phyloP scores from a whole-genome alignment of 441 rosid genomes.

The Manihot esculenta region DNA sequence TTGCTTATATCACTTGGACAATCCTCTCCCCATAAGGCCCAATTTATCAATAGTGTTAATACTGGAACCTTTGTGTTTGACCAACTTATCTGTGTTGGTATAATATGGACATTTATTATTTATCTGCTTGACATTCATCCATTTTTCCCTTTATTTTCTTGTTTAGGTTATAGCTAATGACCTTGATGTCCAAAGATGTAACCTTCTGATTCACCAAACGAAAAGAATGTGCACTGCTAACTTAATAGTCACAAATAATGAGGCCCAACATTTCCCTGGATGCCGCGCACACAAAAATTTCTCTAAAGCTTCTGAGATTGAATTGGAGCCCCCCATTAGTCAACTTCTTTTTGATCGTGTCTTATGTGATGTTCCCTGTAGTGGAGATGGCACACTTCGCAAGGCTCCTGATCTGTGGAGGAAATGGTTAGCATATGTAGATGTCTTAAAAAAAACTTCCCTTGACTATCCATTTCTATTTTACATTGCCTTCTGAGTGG shows the following conservation, averaged over 20 bases:
- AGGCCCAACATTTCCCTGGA: slow-evolving; percentile 95
- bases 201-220: slow-evolving; percentile 97
- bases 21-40: too few species aligned
- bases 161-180: slow-evolving; percentile 88
- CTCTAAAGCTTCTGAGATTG: slow-evolving; percentile 45
- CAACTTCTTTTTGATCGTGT: slow-evolving; percentile 91
- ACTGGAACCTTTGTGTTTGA: slow-evolving; percentile 11
- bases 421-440: slow-evolving; percentile 56
- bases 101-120: slow-evolving; percentile 9
- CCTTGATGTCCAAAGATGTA: slow-evolving; percentile 91
- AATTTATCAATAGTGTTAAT: neutral
- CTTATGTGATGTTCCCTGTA: slow-evolving; percentile 94
- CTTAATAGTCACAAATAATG: slow-evolving; percentile 90
- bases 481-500: neutral
- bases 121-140: slow-evolving; percentile 15
- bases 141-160: slow-evolving; percentile 12
- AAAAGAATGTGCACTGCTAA: slow-evolving; percentile 97
- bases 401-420: slow-evolving; percentile 99
- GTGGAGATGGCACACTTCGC: slow-evolving; percentile 97
- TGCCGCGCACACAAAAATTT: slow-evolving; percentile 57
- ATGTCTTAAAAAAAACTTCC: neutral
- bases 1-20: too few species aligned
- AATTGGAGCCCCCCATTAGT: slow-evolving; percentile 34
- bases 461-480: slow-evolving; percentile 13
- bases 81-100: slow-evolving; percentile 8